Conservation (phyloP, 345 rosid species). For the Rhodamnia argentea region DNA sequence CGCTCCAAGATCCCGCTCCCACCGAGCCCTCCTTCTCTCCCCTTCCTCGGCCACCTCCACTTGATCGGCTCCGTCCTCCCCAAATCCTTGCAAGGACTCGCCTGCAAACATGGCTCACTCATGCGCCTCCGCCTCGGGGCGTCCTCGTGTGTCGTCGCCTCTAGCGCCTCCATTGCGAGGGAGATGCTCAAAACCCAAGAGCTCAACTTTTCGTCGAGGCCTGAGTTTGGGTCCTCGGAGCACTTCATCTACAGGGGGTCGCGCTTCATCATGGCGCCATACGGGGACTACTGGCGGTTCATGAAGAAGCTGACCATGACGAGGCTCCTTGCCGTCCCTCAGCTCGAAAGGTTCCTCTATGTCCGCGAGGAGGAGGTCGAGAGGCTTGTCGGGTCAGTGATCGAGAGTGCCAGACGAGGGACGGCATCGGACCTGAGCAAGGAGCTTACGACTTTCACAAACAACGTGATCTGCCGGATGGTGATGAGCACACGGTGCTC, state of each 20-base stretch:
- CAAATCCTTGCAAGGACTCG: constrained; percentile 13
- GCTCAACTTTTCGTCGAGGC: constrained; percentile 18
- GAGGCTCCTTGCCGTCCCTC: constrained; percentile 17
- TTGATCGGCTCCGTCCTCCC: constrained; percentile 18
- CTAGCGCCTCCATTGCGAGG: constrained; percentile 10
- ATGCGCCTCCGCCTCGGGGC: constrained; percentile 20
- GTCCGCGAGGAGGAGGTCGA: constrained; percentile 14
- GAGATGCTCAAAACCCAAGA: constrained; percentile 21
- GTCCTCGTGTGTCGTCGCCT: constrained; percentile 15
- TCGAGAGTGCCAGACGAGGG: constrained; percentile 5
- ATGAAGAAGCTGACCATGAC: constrained; percentile 30
- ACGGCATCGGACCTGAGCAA: constrained; percentile 23
- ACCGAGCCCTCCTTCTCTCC: constrained; percentile 29
- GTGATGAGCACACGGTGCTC: constrained; percentile 58
- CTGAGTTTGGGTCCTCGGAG: constrained; percentile 15
- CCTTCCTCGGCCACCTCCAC: constrained; percentile 35
- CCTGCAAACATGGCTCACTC: constrained; percentile 20
- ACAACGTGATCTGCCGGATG: constrained; percentile 52
- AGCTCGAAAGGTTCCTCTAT: constrained; percentile 10
- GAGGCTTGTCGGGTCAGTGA: constrained; percentile 8
- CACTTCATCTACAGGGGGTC: constrained; percentile 15
- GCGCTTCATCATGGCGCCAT: constrained; percentile 13
- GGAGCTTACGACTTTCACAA: constrained; percentile 25
- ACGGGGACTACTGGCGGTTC: constrained; percentile 21
- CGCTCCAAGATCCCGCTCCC: constrained; percentile 5